Conservation (phyloP, 257 asterid genomes). For the Nicotiana tabacum region DNA sequence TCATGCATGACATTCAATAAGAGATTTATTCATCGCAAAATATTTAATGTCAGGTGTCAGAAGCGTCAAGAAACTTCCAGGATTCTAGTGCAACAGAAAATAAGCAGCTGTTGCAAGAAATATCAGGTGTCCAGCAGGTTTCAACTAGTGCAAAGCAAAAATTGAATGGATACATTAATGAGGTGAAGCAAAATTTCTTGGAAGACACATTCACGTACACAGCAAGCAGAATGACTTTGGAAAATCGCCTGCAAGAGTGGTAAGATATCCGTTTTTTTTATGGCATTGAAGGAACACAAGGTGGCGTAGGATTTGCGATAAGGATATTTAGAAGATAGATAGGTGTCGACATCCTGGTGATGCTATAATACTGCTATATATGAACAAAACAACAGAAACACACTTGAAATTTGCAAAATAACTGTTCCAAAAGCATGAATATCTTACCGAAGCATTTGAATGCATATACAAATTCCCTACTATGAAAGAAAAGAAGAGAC, state of each 20-base stretch:
- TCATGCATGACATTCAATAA: background rate
- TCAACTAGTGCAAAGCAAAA: slow-evolving; percentile 41
- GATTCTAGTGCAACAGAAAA: slow-evolving; percentile 47
- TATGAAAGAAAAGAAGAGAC: background rate
- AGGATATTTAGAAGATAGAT: background rate
- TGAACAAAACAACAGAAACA: background rate
- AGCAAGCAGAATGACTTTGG: slow-evolving; percentile 44
- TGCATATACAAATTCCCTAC: background rate
- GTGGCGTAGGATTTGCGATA: background rate
- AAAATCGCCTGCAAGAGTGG: slow-evolving; percentile 64
- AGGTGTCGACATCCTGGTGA: background rate
- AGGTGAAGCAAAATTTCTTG: slow-evolving; percentile 40
- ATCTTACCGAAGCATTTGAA: background rate
- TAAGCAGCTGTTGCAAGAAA: slow-evolving; percentile 39
- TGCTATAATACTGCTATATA: background rate
- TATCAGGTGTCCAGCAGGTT: slow-evolving; percentile 51
- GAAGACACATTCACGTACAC: slow-evolving; percentile 46
- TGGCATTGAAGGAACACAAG: background rate
- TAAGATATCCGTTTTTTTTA: slow-evolving; percentile 14
- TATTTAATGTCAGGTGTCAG: slow-evolving; percentile 45
- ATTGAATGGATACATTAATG: slow-evolving; percentile 44
- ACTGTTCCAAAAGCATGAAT: background rate
- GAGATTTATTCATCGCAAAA: background rate
- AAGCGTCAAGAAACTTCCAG: slow-evolving; percentile 55
- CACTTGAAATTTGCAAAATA: background rate